Conservation (phyloP, 495 filamentous ascomycete genomes). For the Tuber aestivum region DNA sequence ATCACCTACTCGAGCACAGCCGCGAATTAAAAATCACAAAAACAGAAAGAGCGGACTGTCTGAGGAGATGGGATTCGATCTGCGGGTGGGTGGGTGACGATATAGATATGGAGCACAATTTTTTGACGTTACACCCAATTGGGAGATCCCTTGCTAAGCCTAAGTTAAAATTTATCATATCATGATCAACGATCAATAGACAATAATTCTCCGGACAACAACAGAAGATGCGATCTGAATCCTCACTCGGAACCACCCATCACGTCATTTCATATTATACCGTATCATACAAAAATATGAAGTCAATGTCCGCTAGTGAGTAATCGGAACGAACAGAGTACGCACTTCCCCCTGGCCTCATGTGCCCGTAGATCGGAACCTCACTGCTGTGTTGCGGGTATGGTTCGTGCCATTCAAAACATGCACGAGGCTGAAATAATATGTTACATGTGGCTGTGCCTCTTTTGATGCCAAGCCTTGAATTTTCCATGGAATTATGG, state of each 20-base stretch:
- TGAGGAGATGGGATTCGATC: neutral
- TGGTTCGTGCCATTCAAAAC: no score
- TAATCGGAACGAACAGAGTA: neutral
- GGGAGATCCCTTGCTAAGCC: neutral
- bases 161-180: neutral
- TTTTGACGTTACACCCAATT: constrained; percentile 18
- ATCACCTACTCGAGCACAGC: constrained; percentile 6
- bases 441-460: no score
- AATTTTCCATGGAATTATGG: no score
- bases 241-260: neutral
- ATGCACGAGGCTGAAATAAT: no score
- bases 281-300: neutral
- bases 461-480: no score
- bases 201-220: neutral
- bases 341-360: neutral
- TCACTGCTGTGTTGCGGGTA: no score
- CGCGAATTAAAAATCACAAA: neutral
- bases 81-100: constrained; percentile 34
- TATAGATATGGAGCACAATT: constrained; percentile 17
- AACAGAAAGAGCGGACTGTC: neutral
- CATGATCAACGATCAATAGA: neutral
- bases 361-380: neutral
- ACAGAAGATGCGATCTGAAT: neutral
- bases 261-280: neutral
- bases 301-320: neutral